Evolutionary conservation across 495 filamentous ascomycete species (phyloP), one percentile per base, ranked within the genome.

Genomic region (Xylaria castorea): DNA sequence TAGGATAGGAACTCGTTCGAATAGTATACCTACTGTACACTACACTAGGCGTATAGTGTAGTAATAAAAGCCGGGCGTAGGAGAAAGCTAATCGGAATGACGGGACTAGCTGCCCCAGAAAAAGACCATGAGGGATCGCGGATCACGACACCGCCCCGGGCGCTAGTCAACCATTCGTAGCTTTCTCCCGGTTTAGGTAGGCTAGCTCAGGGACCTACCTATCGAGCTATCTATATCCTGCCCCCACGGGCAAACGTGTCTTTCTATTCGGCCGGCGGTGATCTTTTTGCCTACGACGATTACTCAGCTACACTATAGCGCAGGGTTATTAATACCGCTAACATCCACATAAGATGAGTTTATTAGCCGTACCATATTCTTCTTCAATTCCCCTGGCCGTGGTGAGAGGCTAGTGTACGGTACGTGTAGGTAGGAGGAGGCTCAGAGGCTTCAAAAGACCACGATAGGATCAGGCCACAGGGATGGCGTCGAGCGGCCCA

Each of bases 381-480:
- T 38, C 18, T 22, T 61, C 58, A 18, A 36, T 9, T 36, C 22
- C 32, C 11, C 20, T 38, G 58, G 20, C 5, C 44, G 22, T 44
- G 22, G 22, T 16, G 38, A 36, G 61, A 3, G 22, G 38, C 61
- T 64, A 34, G 22, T 25, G 61, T 64, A 50, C 20, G 25, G 61
- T 44, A 20, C 22, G n/a, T 44, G 36, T 25, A 64, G 22, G 61
- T 18, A 64, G 36, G n/a, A 42, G 22, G 61, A 48, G 38, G 42
- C 63, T 66, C 63, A 66, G 42, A 48, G 34, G 38, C 25, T 32
- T 7, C 11, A 16, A 12, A 65, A 34, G 32, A 38, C 32, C n/a
- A 66, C 25, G 62, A n/a, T 66, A 27, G 25, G 30, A 67, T 67
- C 44, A 67, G 64, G 63, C 63, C 63, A 66, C 42, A 46, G 48